phyloP scores from a whole-genome alignment of 176 grass and related monocot species.

The Ananas comosus region DNA sequence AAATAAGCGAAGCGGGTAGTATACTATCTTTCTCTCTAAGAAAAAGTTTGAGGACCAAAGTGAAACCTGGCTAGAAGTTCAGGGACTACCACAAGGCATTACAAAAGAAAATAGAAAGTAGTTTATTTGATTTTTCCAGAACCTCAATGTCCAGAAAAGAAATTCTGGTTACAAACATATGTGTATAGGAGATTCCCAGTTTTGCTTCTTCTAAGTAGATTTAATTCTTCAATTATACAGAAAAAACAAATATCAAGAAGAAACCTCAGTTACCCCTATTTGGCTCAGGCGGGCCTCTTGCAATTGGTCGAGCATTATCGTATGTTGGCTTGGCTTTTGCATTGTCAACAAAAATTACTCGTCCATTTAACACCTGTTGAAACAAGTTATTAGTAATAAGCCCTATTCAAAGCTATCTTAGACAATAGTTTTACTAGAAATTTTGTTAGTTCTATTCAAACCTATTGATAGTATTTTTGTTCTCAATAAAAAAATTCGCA shows the following conservation, averaged over 20 bases:
- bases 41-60: too few relatives aligned
- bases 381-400: neutral
- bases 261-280: neutral
- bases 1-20: too few relatives aligned
- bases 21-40: too few relatives aligned
- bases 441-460: neutral
- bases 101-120: neutral
- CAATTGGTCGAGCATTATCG: slow-evolving; percentile 17
- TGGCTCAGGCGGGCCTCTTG: slow-evolving; percentile 18
- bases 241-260: neutral
- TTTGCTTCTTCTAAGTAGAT: neutral
- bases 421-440: neutral
- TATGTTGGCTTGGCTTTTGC: slow-evolving; percentile 29
- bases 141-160: neutral
- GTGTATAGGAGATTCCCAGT: neutral
- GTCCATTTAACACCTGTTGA: slow-evolving; percentile 37
- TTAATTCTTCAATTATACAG: neutral
- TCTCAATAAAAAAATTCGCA: slow-evolving; percentile 14
- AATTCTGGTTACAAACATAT: neutral
- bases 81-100: neutral
- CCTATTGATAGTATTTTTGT: neutral
- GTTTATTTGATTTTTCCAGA: neutral
- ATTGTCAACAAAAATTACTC: slow-evolving; percentile 52
- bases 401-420: neutral
- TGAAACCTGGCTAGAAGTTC: too few relatives aligned